Evolutionary conservation across 2,329 filamentous ascomycete genomes (phyloP).

Genomic region (Alternaria conjuncta): DNA sequence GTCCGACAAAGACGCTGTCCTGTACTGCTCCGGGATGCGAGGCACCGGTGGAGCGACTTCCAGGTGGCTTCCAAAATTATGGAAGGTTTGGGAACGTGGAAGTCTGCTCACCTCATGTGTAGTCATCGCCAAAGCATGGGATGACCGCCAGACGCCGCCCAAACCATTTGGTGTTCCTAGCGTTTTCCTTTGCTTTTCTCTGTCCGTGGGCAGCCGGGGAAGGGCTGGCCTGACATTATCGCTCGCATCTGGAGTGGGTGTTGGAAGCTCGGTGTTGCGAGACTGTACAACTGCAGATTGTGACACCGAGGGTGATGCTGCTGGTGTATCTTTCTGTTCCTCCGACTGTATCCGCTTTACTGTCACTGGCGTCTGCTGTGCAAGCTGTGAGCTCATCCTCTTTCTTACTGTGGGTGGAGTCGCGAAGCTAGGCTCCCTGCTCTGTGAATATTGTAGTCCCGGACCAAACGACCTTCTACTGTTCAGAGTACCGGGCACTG

Average conservation of each 20-base stretch:
- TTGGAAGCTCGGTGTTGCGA: slow-evolving; percentile 23
- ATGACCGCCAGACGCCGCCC: slow-evolving; percentile 28
- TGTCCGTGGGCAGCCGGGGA: slow-evolving; percentile 22
- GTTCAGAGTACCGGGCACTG: slow-evolving; percentile 12
- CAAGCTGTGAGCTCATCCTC: slow-evolving; percentile 21
- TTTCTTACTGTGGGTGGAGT: slow-evolving; percentile 25
- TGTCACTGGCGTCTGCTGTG: slow-evolving; percentile 29
- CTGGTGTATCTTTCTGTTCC: slow-evolving; percentile 2
- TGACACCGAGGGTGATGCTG: background rate
- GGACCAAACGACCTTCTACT: slow-evolving; percentile 27
- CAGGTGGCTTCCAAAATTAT: slow-evolving; percentile 24
- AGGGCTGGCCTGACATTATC: slow-evolving; percentile 8
- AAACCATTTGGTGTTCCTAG: slow-evolving; percentile 28
- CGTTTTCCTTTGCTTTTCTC: slow-evolving; percentile 25
- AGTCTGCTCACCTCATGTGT: slow-evolving; percentile 45
- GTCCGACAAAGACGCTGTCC: slow-evolving; percentile 21
- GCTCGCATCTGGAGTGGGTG: slow-evolving; percentile 2
- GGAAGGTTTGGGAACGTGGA: slow-evolving; percentile 38
- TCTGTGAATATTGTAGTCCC: slow-evolving; percentile 12
- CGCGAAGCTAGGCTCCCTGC: slow-evolving; percentile 21
- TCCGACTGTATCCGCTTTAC: slow-evolving; percentile 19
- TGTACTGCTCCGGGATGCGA: slow-evolving; percentile 31
- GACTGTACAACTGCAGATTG: slow-evolving; percentile 16
- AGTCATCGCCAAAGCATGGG: slow-evolving; percentile 22
- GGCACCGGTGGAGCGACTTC: slow-evolving; percentile 32